Conservation (phyloP, 2,329 filamentous ascomycete genomes). For the Xylariaceae sp. region DNA sequence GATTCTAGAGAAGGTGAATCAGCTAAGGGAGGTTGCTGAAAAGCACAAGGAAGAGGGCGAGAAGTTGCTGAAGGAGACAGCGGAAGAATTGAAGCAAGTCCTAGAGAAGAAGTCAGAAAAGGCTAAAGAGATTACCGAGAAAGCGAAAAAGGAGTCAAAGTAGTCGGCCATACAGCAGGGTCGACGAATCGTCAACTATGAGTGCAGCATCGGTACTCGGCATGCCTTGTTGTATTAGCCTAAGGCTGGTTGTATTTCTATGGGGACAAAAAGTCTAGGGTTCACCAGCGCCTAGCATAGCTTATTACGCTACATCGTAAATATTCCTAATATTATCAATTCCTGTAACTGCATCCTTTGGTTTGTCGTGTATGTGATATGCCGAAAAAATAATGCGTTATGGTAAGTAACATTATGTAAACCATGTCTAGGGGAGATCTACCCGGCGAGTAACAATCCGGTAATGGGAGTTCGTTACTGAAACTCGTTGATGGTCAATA, state of each 20-base stretch:
- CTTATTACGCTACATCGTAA: background rate
- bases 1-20: constrained; percentile 68
- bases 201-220: background rate
- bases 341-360: no score
- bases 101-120: constrained; percentile 64
- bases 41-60: constrained; percentile 74
- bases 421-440: no score
- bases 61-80: constrained; percentile 70
- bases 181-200: background rate
- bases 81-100: constrained; percentile 69
- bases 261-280: background rate
- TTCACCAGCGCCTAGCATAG: background rate
- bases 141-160: constrained; percentile 56
- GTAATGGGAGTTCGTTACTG: no score
- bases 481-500: no score
- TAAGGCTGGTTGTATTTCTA: background rate
- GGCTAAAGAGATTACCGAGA: constrained; percentile 63
- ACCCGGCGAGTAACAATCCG: no score
- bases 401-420: no score
- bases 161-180: constrained; percentile 26
- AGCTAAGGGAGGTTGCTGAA: constrained; percentile 68
- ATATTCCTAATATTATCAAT: no score
- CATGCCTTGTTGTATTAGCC: background rate
- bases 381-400: no score
- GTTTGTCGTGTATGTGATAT: no score